Evolutionary conservation across 345 rosid genomes (phyloP).

Genomic region (Brassica rapa): DNA sequence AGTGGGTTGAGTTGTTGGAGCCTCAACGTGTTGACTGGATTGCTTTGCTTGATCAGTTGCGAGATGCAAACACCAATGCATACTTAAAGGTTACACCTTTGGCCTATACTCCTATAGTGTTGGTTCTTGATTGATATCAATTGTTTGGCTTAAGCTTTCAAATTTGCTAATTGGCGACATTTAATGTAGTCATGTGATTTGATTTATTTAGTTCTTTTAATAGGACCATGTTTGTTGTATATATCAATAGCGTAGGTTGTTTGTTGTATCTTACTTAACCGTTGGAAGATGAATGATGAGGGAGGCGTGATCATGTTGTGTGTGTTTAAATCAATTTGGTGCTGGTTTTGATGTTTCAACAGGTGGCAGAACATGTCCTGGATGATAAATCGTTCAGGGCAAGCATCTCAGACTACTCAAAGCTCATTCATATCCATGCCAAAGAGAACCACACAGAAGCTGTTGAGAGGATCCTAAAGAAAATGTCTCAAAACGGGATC

Average conservation of each 20-base stretch:
- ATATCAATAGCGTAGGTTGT: not conserved
- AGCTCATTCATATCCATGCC: conserved; percentile 70
- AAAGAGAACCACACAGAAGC: conserved; percentile 57
- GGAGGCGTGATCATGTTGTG: not conserved
- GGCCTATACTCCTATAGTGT: not conserved
- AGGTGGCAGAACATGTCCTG: conserved; percentile 76
- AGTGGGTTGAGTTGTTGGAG: conserved; percentile 75
- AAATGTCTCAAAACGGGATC: conserved; percentile 69
- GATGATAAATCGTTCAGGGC: conserved; percentile 67
- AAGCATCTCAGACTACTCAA: conserved; percentile 59
- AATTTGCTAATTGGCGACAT: not conserved
- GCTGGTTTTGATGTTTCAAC: conserved; percentile 33
- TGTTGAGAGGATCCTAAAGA: conserved; percentile 69
- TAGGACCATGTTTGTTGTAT: not conserved
- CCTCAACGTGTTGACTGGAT: conserved; percentile 88
- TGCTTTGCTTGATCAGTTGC: conserved; percentile 63
- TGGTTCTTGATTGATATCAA: conserved; percentile 11
- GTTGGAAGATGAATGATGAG: not conserved
- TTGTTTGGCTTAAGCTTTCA: not conserved
- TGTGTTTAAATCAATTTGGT: conserved; percentile 15
- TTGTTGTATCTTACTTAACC: not conserved
- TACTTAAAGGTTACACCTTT: conserved; percentile 64
- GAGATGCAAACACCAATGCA: conserved; percentile 47
- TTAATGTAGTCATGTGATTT: not conserved
- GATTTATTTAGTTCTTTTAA: not conserved